Percentiles rank a stretch among this genome's conserved stretches.
Conservation (phyloP, 2,329 filamentous ascomycete genomes). For the Penicillium crustosum region DNA sequence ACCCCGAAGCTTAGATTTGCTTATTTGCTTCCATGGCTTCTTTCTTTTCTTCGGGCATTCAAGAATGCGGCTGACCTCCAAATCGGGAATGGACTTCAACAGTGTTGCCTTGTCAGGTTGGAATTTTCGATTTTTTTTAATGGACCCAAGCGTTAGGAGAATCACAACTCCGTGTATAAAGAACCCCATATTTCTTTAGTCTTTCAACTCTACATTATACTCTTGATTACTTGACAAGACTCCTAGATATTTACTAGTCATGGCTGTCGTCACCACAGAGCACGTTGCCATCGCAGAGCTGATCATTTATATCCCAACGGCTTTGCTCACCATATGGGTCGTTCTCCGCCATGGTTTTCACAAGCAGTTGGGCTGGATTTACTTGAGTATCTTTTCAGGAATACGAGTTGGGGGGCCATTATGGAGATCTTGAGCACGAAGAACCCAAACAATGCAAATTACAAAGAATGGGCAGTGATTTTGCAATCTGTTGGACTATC, state of each 20-base stretch:
- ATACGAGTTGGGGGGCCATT: constrained; percentile 10
- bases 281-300: constrained; percentile 9
- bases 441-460: background rate
- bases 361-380: constrained; percentile 11
- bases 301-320: constrained; percentile 8
- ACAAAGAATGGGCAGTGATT: constrained; percentile 8
- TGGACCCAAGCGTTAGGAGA: background rate
- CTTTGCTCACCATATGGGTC: constrained; percentile 2
- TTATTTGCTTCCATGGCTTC: background rate
- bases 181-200: background rate
- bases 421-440: constrained; percentile 6
- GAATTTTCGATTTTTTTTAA: background rate
- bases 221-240: background rate
- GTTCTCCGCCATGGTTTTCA: constrained; percentile 11
- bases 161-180: background rate
- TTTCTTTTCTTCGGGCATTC: background rate
- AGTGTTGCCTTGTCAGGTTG: background rate
- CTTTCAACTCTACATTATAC: background rate
- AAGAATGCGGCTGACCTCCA: background rate
- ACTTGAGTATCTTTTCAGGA: background rate
- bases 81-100: background rate
- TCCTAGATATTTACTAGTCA: background rate
- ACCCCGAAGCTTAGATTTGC: background rate
- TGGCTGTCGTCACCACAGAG: constrained; percentile 4
- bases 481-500: constrained; percentile 7